Conservation (phyloP, 2,329 filamentous ascomycete species). For the Fusarium solani-melongenae region DNA sequence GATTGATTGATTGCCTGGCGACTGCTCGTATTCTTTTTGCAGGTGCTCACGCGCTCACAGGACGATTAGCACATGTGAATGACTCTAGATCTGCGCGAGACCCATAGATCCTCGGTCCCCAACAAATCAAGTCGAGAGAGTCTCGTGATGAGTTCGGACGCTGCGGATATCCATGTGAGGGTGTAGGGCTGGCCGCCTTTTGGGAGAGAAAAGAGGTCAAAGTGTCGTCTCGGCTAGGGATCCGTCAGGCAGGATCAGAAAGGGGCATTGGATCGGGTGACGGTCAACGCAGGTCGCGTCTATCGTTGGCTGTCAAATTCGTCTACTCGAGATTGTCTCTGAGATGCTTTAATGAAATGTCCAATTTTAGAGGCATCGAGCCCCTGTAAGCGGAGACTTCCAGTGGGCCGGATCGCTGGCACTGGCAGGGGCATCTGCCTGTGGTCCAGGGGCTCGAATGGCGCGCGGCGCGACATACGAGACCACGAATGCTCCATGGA, state of each 20-base stretch:
- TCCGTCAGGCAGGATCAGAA: constrained; percentile 2
- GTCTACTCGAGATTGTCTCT: constrained; percentile 11
- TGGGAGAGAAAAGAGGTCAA: not conserved
- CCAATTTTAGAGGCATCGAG: constrained; percentile 31
- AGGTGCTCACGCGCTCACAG: constrained; percentile 33
- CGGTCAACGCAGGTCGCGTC: not conserved
- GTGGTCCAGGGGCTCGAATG: constrained; percentile 31
- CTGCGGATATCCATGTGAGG: constrained; percentile 13
- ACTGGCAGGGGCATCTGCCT: constrained; percentile 19
- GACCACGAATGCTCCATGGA: constrained; percentile 18
- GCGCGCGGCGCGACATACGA: constrained; percentile 12
- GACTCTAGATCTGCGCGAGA: constrained; percentile 7
- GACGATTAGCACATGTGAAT: constrained; percentile 31
- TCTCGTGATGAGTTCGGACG: constrained; percentile 10
- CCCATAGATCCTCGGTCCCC: constrained; percentile 33
- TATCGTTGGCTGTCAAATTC: constrained; percentile 23
- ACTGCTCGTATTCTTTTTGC: constrained; percentile 31
- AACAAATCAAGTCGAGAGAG: constrained; percentile 31
- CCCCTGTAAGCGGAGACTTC: constrained; percentile 32
- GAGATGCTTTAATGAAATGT: constrained; percentile 8
- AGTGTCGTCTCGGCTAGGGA: not conserved
- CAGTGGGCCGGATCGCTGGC: constrained; percentile 36
- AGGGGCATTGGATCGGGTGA: constrained; percentile 10
- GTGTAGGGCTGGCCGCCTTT: constrained; percentile 1
- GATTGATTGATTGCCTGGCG: constrained; percentile 5